Base-by-base conservation (phyloP, 306 rosid genomes). In the Betula pendula region DNA sequence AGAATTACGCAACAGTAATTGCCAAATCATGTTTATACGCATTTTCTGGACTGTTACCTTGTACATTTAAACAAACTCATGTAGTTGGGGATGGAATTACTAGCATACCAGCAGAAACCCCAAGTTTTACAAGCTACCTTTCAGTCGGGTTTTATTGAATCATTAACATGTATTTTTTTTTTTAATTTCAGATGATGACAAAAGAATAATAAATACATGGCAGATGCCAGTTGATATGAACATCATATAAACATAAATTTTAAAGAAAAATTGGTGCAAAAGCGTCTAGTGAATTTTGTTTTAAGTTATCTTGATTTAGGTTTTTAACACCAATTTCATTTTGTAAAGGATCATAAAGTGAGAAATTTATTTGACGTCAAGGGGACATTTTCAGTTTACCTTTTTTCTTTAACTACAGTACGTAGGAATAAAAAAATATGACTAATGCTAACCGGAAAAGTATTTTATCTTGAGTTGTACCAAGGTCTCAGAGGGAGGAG, bases 401-500 rank as follows among this genome's bases (percentile, higher is more conserved):
- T 20, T 31, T 43, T 76, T 15, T 72, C 50, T 38, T 71, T 6
- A 7, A 58, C 56, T 58, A 49, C 44, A 11, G 43, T 78, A 43
- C 8, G 29, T 72, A 66, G 44, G 20, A 27, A 77, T 42, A 29
- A 43, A 31, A 25, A 43, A 12, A 35, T 20, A n/a, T 68, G 65
- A 60, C 55, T 66, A 20, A 29, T 48, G 19, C 66, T 70, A 63
- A 27, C 29, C 44, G 55, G 48, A 45, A 71, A 48, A 40, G 55
- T 25, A 63, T 68, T 59, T 25, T 67, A n/a, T 79, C 71, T 73
- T 79, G 16, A 53, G 48, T 67, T 70, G 69, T 79, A 69, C 76
- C 24, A 87, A 94, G 98, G 96, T 92, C 45, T 88, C 82, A 0
- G 98, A 94, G 82, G 92, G 93, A 55, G 98, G 98, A 25, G 97